These are phyloP conservation scores for Aspergillus saccharolyticus DNA, from an alignment of 495 filamentous ascomycete genomes.

Conservation along the genomic window DNA sequence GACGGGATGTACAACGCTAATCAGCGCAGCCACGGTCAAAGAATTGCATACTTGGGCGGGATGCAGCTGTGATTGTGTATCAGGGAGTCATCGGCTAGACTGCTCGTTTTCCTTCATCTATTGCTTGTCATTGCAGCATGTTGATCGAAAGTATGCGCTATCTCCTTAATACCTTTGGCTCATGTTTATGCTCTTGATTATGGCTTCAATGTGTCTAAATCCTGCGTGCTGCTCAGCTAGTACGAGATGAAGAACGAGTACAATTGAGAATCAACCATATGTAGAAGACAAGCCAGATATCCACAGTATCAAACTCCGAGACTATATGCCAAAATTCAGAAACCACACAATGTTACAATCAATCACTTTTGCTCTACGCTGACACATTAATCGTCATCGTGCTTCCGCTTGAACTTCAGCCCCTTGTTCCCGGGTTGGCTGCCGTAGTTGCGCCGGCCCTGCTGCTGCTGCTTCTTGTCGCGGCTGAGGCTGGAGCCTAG, in stretches of 20 bases:
- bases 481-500: conserved; percentile 81
- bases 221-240: not conserved
- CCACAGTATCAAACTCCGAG: conserved; percentile 11
- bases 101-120: not conserved
- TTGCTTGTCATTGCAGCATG: not conserved
- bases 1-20: not conserved
- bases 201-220: not conserved
- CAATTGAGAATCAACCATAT: conserved; percentile 2
- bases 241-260: not conserved
- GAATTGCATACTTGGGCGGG: not conserved
- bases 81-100: not conserved
- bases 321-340: conserved; percentile 13
- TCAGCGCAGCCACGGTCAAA: not conserved
- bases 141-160: not conserved
- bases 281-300: conserved; percentile 8
- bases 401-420: conserved; percentile 42
- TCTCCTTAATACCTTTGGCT: no score
- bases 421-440: conserved; percentile 52
- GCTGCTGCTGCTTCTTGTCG: conserved; percentile 73
- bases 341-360: not conserved
- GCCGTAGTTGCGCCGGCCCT: conserved; percentile 75
- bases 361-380: conserved; percentile 4
- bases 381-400: conserved; percentile 14
- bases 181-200: no score
- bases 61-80: not conserved